Base-by-base conservation (phyloP, 352 stramenopile species). In the Phytophthora parvispora region DNA sequence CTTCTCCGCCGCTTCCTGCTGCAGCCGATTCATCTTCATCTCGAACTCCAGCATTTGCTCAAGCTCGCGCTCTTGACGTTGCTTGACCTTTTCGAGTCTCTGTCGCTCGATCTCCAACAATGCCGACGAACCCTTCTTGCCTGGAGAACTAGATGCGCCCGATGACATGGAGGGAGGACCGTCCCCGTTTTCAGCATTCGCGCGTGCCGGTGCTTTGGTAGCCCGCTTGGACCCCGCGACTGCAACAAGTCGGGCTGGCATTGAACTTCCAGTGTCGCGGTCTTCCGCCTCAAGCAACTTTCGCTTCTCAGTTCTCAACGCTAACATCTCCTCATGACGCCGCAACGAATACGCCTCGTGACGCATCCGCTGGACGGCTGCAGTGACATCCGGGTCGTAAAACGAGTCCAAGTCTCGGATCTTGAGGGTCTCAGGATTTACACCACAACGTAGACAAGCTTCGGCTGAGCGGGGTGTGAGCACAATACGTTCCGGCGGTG, bases 1-100 rank as follows among this genome's bases (percentile, higher is more conserved):
- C 31, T 91, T 94, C 13, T 86, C 81, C 22, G 75, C 74, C 2
- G 86, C 88, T 57, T 92, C 83, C 57, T 95, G 79, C 55, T 97
- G 89, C 18, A 96, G 74, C 47, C 84, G 81, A 68, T 81, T 93
- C 89, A 96, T 94, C 63, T 97, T 97, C 59, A 97, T 91, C 69
- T 98, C 92, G 55, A 96, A 98, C 43, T 93, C 83, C n/a, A 98
- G 81, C 87, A 98, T 96, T 82, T 98, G 92, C 56, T 96, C 90
- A 0, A 98, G 70, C 51, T 95, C 88, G 1, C 84, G 84, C 56
- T 97, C 84, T 71, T 95, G 87, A 3, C 87, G 83, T 13, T 84
- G 70, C 49, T 87, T 80, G 20, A 96, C 72, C 48, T 96, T 96
- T 54, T 93, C 87, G 2, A 96, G 75, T 27, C 89, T 74, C 29